Conservation (phyloP, 139 green algal species). For the Astrephomene gubernaculifera region DNA sequence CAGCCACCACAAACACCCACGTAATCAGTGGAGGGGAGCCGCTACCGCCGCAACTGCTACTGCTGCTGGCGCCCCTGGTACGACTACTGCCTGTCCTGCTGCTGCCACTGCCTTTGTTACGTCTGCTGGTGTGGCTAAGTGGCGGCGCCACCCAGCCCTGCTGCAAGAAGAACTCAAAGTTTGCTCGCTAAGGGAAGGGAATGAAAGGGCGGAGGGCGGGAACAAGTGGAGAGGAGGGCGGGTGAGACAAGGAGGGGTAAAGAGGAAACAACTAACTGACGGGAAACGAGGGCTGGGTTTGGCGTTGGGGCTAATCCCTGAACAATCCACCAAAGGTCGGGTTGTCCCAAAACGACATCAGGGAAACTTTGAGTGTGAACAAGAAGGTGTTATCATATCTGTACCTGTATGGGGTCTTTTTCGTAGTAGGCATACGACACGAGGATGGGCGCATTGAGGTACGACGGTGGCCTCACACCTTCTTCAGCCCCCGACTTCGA, state of each 20-base stretch:
- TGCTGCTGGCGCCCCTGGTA: too few species aligned
- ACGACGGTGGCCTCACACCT: background rate
- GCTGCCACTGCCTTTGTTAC: too few species aligned
- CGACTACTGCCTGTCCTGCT: too few species aligned
- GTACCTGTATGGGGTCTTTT: conserved; percentile 73
- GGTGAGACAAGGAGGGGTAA: background rate
- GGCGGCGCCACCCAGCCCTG: conserved; percentile 54
- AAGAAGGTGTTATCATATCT: too few species aligned
- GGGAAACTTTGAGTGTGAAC: too few species aligned
- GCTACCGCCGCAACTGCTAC: too few species aligned
- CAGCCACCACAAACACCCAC: conserved; percentile 65
- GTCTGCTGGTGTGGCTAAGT: too few species aligned
- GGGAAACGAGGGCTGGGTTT: background rate
- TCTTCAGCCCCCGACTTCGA: background rate
- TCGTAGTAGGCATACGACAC: conserved; percentile 81
- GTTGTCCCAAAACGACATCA: too few species aligned
- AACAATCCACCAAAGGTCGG: too few species aligned
- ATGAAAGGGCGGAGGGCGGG: background rate
- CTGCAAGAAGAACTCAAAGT: conserved; percentile 79
- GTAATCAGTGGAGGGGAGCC: background rate
- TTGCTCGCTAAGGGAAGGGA: conserved; percentile 34
- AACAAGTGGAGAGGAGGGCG: background rate
- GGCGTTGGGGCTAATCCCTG: too few species aligned
- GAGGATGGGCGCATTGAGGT: conserved; percentile 55
- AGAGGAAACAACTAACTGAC: too few species aligned